These are phyloP conservation scores for Diplodia intermedia DNA, from an alignment of 2,329 filamentous ascomycete genomes.

Conservation along the genomic window DNA sequence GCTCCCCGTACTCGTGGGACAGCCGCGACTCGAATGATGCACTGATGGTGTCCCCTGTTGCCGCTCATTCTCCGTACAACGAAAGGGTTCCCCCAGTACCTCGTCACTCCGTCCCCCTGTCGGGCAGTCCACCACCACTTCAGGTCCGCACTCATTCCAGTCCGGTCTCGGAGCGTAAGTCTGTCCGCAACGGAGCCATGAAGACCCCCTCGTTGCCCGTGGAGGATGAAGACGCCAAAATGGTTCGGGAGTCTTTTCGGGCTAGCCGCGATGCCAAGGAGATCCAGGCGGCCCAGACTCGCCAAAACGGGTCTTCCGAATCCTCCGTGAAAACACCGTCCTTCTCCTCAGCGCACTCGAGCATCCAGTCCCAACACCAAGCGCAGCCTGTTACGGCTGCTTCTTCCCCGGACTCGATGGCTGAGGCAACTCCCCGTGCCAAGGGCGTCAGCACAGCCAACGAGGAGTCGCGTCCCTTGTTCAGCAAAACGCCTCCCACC, in stretches of 20 bases:
- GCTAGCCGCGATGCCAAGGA: conserved; percentile 30
- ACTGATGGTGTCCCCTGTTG: conserved; percentile 52
- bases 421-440: conserved; percentile 27
- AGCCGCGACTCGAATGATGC: conserved; percentile 60
- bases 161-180: conserved; percentile 26
- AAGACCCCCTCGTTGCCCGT: conserved; percentile 34
- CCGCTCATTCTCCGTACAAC: conserved; percentile 40
- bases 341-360: conserved; percentile 28
- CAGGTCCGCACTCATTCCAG: conserved; percentile 26
- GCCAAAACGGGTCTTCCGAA: conserved; percentile 27
- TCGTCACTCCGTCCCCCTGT: conserved; percentile 11
- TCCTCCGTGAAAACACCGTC: conserved; percentile 30
- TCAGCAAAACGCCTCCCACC: conserved; percentile 19
- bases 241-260: conserved; percentile 41
- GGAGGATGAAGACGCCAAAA: conserved; percentile 41
- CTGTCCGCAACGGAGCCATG: conserved; percentile 11
- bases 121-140: conserved; percentile 16
- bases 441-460: conserved; percentile 12
- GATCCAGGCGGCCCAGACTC: conserved; percentile 12
- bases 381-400: conserved; percentile 19
- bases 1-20: conserved; percentile 60
- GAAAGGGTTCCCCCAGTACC: conserved; percentile 27
- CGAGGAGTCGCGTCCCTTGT: conserved; percentile 28
- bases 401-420: conserved; percentile 25
- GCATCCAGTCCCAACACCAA: conserved; percentile 23